These are phyloP conservation scores for Butyriboletus loyo DNA, from an alignment of 768 basidiomycete genomes.

Conservation along the genomic window DNA sequence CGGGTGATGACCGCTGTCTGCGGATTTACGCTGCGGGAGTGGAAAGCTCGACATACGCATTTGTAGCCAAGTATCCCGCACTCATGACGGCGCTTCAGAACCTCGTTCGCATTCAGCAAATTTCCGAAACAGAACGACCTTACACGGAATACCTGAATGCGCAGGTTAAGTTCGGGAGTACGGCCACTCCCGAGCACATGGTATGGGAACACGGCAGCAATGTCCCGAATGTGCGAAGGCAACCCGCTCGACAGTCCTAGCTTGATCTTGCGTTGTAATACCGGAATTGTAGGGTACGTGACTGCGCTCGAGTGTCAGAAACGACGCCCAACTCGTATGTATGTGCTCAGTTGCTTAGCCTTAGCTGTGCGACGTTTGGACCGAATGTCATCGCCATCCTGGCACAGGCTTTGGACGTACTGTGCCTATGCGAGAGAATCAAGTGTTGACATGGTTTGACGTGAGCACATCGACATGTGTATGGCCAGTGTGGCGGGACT, in stretches of 20 bases:
- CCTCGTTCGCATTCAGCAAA: constrained; percentile 3
- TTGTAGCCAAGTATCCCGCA: neutral
- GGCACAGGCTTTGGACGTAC: too few species aligned
- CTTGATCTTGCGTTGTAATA: neutral
- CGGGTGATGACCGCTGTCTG: constrained; percentile 6
- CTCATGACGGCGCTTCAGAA: neutral
- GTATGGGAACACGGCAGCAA: constrained; percentile 10
- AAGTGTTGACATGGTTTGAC: too few species aligned
- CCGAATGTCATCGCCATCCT: too few species aligned
- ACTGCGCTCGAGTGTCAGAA: too few species aligned
- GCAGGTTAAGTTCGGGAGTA: too few species aligned
- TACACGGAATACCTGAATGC: neutral
- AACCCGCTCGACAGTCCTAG: neutral
- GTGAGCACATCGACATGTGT: too few species aligned
- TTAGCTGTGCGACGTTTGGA: too few species aligned
- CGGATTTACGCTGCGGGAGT: constrained; percentile 11
- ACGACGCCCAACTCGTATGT: too few species aligned
- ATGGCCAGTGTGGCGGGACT: too few species aligned
- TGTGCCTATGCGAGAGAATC: too few species aligned
- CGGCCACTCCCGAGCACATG: too few species aligned
- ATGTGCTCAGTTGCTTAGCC: too few species aligned
- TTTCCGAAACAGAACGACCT: neutral
- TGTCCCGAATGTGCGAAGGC: neutral
- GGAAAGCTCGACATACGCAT: constrained; percentile 1
- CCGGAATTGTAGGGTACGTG: neutral